Conservation (phyloP, 441 rosid genomes). For the Manihot esculenta region DNA sequence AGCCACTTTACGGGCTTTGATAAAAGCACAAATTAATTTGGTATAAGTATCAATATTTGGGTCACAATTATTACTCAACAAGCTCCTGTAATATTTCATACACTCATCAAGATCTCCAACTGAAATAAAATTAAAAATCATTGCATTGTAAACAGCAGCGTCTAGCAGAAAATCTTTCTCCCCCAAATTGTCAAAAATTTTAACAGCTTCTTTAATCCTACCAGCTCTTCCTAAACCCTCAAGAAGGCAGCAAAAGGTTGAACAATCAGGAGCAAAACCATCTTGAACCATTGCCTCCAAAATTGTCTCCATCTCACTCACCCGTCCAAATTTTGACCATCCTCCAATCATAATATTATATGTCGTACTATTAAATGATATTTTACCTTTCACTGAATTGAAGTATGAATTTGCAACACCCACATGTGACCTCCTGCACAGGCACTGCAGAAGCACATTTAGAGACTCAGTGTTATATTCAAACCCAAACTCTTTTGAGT, state of each 20-base stretch:
- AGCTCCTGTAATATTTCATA: slow-evolving; percentile 47
- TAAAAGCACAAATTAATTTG: slow-evolving; percentile 62
- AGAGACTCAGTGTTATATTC: slow-evolving; percentile 48
- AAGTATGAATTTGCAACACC: slow-evolving; percentile 62
- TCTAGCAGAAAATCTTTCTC: slow-evolving; percentile 49
- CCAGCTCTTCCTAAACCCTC: slow-evolving; percentile 86
- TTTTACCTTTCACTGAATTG: slow-evolving; percentile 49
- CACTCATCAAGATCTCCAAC: slow-evolving; percentile 54
- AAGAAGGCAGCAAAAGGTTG: slow-evolving; percentile 52
- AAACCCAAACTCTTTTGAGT: slow-evolving; percentile 52
- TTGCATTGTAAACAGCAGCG: slow-evolving; percentile 60
- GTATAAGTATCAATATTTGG: slow-evolving; percentile 64
- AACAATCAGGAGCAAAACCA: slow-evolving; percentile 58
- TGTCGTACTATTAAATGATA: slow-evolving; percentile 44
- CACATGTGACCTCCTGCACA: slow-evolving; percentile 73
- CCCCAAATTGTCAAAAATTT: slow-evolving; percentile 52
- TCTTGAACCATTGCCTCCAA: slow-evolving; percentile 58
- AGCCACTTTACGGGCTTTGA: slow-evolving; percentile 73
- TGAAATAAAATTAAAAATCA: slow-evolving; percentile 66
- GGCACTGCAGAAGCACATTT: slow-evolving; percentile 59
- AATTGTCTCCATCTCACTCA: slow-evolving; percentile 54
- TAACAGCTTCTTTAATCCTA: slow-evolving; percentile 56
- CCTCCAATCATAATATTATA: slow-evolving; percentile 63
- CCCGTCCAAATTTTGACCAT: slow-evolving; percentile 72
- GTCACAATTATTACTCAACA: slow-evolving; percentile 48